Base-by-base conservation (phyloP, 1,284 basidiomycete genomes). In the Apiotrichum akiyoshidainum region DNA sequence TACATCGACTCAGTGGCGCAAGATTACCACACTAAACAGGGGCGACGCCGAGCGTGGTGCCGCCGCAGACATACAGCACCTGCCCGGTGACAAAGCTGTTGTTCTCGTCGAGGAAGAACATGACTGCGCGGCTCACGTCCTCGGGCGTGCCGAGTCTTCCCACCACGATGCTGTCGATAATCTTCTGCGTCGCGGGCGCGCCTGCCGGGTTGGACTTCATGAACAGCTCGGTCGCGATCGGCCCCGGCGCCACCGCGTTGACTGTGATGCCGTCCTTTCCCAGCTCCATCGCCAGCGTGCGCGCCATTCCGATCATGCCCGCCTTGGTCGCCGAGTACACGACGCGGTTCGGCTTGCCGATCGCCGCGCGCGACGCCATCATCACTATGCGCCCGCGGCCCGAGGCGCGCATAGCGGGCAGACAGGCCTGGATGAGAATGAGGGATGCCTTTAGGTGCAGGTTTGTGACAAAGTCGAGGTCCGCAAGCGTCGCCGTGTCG, bases 291-390 rank as follows among this genome's bases (percentile, higher is more conserved):
- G 76, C 78, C 44, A 81, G 72, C 12, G 79, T 72, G 57, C 80
- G 79, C 66, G 78, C 82, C 73, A 91, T 87, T 11, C 87, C 89
- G 49, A 90, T 81, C 33, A 90, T 90, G 54, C 90, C 92, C 67
- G 92, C 92, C 71, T 83, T 83, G 19, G 92, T 88, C 0, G 92
- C 85, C 1, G 93, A 90, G 71, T 97, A 97, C 2, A 92, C 94
- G 13, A 92, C 92, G 41, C 96, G 84, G 31, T 86, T 88, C 19
- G 48, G 35, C 42, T 60, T 60, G 10, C 59, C 59, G n/a, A 60
- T 48, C 2, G 59, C 59, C 1, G 59, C 59, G 48, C 59, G 59
- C 7, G 47, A 51, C 17, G 59, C 52, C 46, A 60, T 56, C 55
- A 57, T 60, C n/a, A 60, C 59, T 19, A 60, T 60, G 11, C 59